Base-by-base conservation (phyloP, 768 basidiomycete species). In the Lactifluus echinatus region DNA sequence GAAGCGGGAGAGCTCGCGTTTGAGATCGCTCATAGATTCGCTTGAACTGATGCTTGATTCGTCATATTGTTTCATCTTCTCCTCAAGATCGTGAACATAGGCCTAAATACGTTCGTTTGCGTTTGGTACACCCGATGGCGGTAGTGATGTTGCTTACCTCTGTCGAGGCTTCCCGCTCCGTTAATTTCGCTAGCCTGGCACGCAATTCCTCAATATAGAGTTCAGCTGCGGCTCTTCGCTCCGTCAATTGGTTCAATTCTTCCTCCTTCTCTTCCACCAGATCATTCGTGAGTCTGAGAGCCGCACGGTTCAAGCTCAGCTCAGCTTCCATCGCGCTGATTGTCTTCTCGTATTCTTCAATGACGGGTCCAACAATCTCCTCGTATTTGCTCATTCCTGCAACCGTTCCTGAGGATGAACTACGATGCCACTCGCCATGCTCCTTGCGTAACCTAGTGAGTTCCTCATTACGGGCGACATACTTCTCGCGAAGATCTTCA, bases 261-360 rank as follows among this genome's bases (percentile, higher is more conserved):
- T 85, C 84, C 67, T 93, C 92, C 70, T 92, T 93, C 72, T 96
- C 93, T 61, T 90, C 87, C 44, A 91, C 85, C 71, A 96, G 77
- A 64, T 94, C 91, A 68, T 96, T 95, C 51, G 95, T 92, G 65
- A 93, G 86, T 50, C 88, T 74, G 68, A 96, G 73, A 19, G 93
- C 91, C 1, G 89, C 91, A 49, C 87, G 79, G 64, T 93, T 93
- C 54, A 94, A 75, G 63, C 80, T 89, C 52, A 96, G 76, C 71
- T 95, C 93, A 0, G 89, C 89, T 70, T 99, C 96, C 79, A 99
- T 87, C 2, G 92, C 87, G 40, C 84, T 80, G 63, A 98, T 95
- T 1, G 93, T 92, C 76, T 95, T 93, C 76, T 99, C 95, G 71
- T 99, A 99, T 73, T 97, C 93, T 72, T 96, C 90, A 50, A 99